phyloP scores from a whole-genome alignment of 495 filamentous ascomycete genomes.

The Daldinia caldariorum region DNA sequence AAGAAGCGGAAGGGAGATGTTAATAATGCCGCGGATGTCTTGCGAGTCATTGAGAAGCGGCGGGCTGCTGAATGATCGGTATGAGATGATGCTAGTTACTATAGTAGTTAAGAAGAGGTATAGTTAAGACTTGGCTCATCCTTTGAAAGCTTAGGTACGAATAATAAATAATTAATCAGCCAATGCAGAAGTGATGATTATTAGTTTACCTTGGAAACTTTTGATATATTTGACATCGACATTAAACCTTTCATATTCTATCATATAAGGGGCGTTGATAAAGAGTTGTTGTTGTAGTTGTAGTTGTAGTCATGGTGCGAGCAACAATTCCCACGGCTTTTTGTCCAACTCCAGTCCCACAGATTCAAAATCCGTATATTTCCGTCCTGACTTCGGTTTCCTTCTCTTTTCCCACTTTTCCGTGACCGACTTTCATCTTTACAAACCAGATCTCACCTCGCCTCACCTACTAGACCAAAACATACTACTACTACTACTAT shows the following conservation, averaged over 20 bases:
- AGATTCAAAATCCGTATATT: background rate
- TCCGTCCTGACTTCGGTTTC: background rate
- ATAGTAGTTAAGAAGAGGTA: background rate
- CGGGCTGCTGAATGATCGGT: constrained; percentile 32
- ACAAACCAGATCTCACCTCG: background rate
- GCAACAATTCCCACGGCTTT: background rate
- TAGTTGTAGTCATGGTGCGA: background rate
- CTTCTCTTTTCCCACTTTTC: constrained; percentile 15
- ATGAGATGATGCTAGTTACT: background rate
- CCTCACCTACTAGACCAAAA: background rate
- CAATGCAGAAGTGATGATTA: background rate
- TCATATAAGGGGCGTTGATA: too few relatives aligned
- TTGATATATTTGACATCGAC: too few relatives aligned
- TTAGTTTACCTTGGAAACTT: too few relatives aligned
- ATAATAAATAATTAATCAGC: background rate
- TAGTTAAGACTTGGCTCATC: too few relatives aligned
- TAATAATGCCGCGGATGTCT: constrained; percentile 81
- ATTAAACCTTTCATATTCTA: too few relatives aligned
- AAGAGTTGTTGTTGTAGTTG: background rate
- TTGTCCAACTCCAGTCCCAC: constrained; percentile 33
- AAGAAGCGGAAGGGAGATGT: constrained; percentile 90
- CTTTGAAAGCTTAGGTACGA: background rate
- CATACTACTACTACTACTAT: background rate
- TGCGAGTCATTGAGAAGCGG: constrained; percentile 79
- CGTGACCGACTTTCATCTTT: constrained; percentile 16